phyloP scores from a whole-genome alignment of 495 filamentous ascomycete genomes.

The Geoglossum glabrum region DNA sequence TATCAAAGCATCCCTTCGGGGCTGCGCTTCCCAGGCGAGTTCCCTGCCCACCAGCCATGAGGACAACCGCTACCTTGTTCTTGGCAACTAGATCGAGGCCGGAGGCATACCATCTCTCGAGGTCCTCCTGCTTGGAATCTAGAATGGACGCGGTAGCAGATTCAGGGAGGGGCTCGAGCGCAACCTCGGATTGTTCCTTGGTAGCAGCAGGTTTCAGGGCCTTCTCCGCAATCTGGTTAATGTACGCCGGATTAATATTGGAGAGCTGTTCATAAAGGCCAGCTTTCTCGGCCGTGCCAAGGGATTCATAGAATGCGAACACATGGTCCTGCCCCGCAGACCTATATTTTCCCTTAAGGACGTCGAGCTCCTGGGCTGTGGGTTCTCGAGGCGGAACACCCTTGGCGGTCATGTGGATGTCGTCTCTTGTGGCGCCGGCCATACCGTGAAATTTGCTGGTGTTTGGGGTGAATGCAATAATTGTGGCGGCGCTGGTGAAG shows the following conservation, averaged over 20 bases:
- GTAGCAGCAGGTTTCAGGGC: constrained; percentile 39
- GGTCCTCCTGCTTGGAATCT: constrained; percentile 62
- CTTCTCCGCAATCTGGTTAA: constrained; percentile 65
- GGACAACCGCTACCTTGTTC: constrained; percentile 83
- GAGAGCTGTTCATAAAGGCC: constrained; percentile 63
- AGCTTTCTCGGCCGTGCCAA: constrained; percentile 51
- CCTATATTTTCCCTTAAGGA: constrained; percentile 58
- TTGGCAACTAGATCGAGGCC: constrained; percentile 69
- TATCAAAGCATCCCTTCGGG: constrained; percentile 93
- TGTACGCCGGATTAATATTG: constrained; percentile 57
- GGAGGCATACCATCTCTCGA: constrained; percentile 67
- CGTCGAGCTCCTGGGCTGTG: constrained; percentile 46
- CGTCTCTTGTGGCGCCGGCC: constrained; percentile 26
- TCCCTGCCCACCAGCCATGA: constrained; percentile 95
- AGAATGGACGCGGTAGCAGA: constrained; percentile 75
- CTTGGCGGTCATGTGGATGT: constrained; percentile 26
- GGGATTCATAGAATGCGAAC: constrained; percentile 71
- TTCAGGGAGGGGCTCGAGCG: constrained; percentile 79
- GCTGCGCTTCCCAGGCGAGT: constrained; percentile 85
- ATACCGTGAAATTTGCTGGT: constrained; percentile 10
- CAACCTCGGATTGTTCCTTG: constrained; percentile 27
- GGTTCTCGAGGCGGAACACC: constrained; percentile 35
- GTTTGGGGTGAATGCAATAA: background rate
- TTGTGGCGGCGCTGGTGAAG: background rate
- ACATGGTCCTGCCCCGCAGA: constrained; percentile 74